Evolutionary conservation across 2,329 filamentous ascomycete species (phyloP).

Genomic region (Aspergillus sp.): DNA sequence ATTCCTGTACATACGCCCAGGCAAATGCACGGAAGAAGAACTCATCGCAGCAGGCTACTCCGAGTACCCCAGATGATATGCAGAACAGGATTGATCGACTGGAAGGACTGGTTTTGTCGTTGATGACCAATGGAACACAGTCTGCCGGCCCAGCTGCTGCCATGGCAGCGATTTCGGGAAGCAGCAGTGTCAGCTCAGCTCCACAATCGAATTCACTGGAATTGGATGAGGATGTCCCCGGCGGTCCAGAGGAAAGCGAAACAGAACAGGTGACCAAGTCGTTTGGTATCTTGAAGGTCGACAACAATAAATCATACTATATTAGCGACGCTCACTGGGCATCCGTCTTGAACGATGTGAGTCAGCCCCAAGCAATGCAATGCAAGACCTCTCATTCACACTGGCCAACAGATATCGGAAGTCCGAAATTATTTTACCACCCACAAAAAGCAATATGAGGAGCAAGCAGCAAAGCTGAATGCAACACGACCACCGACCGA

Average conservation of each 20-base stretch:
- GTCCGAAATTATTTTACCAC: constrained; percentile 84
- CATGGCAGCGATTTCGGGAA: constrained; percentile 51
- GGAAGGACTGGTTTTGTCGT: constrained; percentile 82
- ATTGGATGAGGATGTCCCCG: constrained; percentile 54
- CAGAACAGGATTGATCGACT: constrained; percentile 95
- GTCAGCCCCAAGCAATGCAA: constrained; percentile 12
- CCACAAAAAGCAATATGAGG: constrained; percentile 85
- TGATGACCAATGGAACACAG: constrained; percentile 85
- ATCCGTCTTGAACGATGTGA: constrained; percentile 65
- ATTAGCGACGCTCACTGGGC: constrained; percentile 82
- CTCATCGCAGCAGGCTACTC: constrained; percentile 47
- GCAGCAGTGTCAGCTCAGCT: constrained; percentile 34
- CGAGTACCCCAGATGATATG: constrained; percentile 84
- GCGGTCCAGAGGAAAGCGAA: constrained; percentile 60
- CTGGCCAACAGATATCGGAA: constrained; percentile 65
- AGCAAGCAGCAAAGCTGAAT: constrained; percentile 71
- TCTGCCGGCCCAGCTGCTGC: constrained; percentile 56
- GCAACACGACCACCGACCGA: constrained; percentile 56
- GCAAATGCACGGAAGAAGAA: constrained; percentile 67
- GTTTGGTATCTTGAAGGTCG: constrained; percentile 77
- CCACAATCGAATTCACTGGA: constrained; percentile 32
- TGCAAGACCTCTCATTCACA: neutral
- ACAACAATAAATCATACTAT: constrained; percentile 73
- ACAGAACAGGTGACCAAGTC: constrained; percentile 67
- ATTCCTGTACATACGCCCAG: constrained; percentile 78